Evolutionary conservation across 139 green algal species (phyloP), one percentile per base, ranked within the genome.

Genomic region (Zygnema circumcarinatum): DNA sequence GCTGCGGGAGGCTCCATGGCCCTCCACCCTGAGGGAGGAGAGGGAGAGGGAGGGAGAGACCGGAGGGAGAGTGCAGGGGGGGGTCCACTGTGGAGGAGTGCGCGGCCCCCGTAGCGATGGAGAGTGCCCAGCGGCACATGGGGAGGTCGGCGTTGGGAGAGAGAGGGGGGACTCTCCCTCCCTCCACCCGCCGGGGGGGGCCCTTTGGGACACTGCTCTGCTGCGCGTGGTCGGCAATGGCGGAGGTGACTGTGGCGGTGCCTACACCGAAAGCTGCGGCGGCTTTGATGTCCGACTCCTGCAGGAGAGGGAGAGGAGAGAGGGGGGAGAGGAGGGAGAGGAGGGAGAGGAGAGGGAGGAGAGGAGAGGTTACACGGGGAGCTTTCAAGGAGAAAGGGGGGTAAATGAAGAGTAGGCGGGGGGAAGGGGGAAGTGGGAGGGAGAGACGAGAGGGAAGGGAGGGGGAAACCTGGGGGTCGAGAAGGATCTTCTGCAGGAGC

Each of bases 401-500:
- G n/a, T n/a, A n/a, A n/a, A n/a, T n/a, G n/a, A n/a, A n/a, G n/a
- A n/a, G n/a, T n/a, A n/a, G n/a, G n/a, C n/a, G n/a, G n/a, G n/a
- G n/a, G n/a, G n/a, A n/a, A n/a, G n/a, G n/a, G n/a, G n/a, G n/a
- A n/a, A n/a, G n/a, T n/a, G n/a, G n/a, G n/a, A n/a, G n/a, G n/a
- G n/a, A n/a, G n/a, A n/a, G n/a, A n/a, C n/a, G n/a, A n/a, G n/a
- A n/a, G n/a, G n/a, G n/a, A n/a, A n/a, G n/a, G n/a, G n/a, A n/a
- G n/a, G n/a, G n/a, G n/a, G n/a, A n/a, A n/a, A 62, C 47, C 47
- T 62, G 47, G 7, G 47, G 47, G 16, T 62, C 47, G 7, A 7
- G 7, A 7, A 81, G 33, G 2, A 81, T 81, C 47, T 81, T 53
- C 74, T 47, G n/a, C 29, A 81, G 74, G 32, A 81, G 42, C 47